phyloP scores from a whole-genome alignment of 495 filamentous ascomycete genomes.

The Neurospora africana region DNA sequence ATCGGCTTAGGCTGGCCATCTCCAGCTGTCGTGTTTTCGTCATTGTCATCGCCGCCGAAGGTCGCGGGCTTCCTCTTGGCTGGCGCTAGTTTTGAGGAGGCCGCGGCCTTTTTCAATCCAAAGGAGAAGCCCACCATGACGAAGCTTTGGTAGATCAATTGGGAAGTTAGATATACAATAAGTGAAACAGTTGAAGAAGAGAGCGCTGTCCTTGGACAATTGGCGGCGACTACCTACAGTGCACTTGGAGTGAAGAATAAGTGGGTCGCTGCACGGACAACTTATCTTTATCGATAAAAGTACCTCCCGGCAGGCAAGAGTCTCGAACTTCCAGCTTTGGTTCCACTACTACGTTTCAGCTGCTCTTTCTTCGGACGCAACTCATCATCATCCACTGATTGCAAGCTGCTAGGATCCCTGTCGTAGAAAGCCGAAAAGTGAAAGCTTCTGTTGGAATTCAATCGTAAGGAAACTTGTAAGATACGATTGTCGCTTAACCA shows the following conservation, averaged over 20 bases:
- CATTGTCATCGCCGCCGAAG: slow-evolving; percentile 19
- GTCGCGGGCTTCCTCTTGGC: slow-evolving; percentile 14
- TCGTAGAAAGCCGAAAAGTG: background rate
- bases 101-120: slow-evolving; percentile 22
- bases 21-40: slow-evolving; percentile 8
- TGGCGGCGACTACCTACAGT: background rate
- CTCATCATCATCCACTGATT: background rate
- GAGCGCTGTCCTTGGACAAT: background rate
- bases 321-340: too few species aligned
- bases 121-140: slow-evolving; percentile 29
- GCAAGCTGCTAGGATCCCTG: background rate
- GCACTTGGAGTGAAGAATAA: background rate
- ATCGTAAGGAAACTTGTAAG: background rate
- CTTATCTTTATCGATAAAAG: background rate
- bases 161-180: background rate
- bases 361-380: too few species aligned
- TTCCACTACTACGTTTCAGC: too few species aligned
- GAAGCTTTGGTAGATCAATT: slow-evolving; percentile 5
- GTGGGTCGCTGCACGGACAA: background rate
- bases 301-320: too few species aligned
- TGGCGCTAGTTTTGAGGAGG: slow-evolving; percentile 9
- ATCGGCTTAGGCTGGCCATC: slow-evolving; percentile 7
- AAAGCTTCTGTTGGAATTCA: background rate
- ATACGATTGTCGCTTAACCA: background rate
- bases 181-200: background rate